These are phyloP conservation scores for Vitis vinifera DNA, from an alignment of 164 flowering plant species.

Conservation along the genomic window ASM3070453v1 NC_081816.1:9480501-9481000, in stretches of 20 bases:
- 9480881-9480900: too few species aligned
- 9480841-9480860: slow-evolving; percentile 3
- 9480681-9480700: slow-evolving; percentile 13
- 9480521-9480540: background rate
- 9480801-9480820: background rate
- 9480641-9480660: background rate
- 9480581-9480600: background rate
- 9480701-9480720: background rate
- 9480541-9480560: slow-evolving; percentile 8
- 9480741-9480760: slow-evolving; percentile 17
- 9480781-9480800: slow-evolving; percentile 13
- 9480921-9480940: too few species aligned
- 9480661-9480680: slow-evolving; percentile 14
- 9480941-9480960: too few species aligned
- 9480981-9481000: too few species aligned
- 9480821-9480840: background rate
- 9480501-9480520: background rate
- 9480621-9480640: background rate
- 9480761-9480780: slow-evolving; percentile 9
- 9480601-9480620: background rate
- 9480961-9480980: too few species aligned
- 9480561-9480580: slow-evolving; percentile 15
- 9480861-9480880: background rate
- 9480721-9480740: slow-evolving; percentile 15
- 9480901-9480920: too few species aligned